phyloP scores from a whole-genome alignment of 1,284 basidiomycete genomes.

The Tilletia indica region DNA sequence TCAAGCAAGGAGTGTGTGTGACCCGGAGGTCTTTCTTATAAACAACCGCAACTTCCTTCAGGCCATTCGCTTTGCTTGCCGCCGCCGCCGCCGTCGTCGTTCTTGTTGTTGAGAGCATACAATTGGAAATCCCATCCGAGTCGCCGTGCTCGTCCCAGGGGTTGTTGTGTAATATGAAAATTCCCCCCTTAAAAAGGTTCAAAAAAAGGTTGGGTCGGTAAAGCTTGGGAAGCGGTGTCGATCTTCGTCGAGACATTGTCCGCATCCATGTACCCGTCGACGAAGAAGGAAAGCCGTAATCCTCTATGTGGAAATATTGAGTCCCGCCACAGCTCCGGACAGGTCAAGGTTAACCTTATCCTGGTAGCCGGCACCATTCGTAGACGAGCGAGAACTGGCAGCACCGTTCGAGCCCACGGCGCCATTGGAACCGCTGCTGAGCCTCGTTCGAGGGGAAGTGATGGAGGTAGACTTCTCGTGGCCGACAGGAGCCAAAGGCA shows the following conservation, averaged over 20 bases:
- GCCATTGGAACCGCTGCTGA: background rate
- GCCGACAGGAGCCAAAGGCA: slow-evolving; percentile 14
- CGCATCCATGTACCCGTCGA: too few species aligned
- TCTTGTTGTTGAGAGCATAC: background rate
- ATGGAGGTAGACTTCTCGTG: slow-evolving; percentile 17
- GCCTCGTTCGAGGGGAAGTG: background rate
- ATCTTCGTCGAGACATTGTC: background rate
- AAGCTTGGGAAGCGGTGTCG: background rate
- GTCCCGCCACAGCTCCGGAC: background rate
- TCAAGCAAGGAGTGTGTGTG: background rate
- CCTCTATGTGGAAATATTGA: slow-evolving; percentile 16
- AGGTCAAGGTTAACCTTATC: background rate
- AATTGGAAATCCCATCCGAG: background rate
- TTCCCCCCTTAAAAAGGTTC: background rate
- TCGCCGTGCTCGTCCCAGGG: too few species aligned
- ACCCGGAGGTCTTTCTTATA: background rate
- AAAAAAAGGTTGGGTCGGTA: background rate
- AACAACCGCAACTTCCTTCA: too few species aligned
- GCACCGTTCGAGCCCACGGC: background rate
- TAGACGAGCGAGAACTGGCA: background rate
- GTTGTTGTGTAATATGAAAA: background rate
- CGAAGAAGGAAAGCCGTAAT: too few species aligned
- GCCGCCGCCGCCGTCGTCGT: too few species aligned
- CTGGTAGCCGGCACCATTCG: too few species aligned
- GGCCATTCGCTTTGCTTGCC: too few species aligned